Conservation (phyloP, 805 yeast genomes). For the Peterozyma toletana region DNA sequence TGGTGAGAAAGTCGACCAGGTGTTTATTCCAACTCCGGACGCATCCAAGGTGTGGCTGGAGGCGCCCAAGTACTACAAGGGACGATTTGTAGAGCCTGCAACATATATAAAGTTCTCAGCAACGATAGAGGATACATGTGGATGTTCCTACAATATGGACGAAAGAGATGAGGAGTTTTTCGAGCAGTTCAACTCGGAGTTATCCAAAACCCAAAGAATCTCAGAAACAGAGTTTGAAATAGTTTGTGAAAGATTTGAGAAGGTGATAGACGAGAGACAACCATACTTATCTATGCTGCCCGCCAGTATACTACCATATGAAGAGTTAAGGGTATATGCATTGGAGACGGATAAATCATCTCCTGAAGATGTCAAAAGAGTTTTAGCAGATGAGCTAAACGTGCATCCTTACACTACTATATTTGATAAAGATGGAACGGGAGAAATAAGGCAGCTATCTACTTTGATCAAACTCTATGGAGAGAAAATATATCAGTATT, state of each 20-base stretch:
- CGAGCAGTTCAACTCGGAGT: constrained; percentile 29
- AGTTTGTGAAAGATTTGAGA: constrained; percentile 67
- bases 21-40: constrained; percentile 94
- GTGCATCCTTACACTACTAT: constrained; percentile 51
- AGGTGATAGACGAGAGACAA: constrained; percentile 69
- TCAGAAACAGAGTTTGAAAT: constrained; percentile 84
- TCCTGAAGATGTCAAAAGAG: constrained; percentile 49
- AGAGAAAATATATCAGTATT: constrained; percentile 63
- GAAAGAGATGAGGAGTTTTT: constrained; percentile 77
- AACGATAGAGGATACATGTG: constrained; percentile 91
- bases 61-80: constrained; percentile 62
- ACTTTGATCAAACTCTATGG: constrained; percentile 56
- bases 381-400: constrained; percentile 48
- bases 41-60: constrained; percentile 82
- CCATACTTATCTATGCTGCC: constrained; percentile 89
- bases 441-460: constrained; percentile 34
- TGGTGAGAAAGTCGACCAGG: constrained; percentile 42
- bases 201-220: constrained; percentile 29
- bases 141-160: constrained; percentile 84
- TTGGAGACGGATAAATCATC: constrained; percentile 36
- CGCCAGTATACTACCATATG: constrained; percentile 57
- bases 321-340: constrained; percentile 56
- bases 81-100: constrained; percentile 63
- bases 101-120: constrained; percentile 85
- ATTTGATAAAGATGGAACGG: constrained; percentile 38